Conservation (phyloP, 768 basidiomycete genomes). For the Termitomyces sp. region DNA sequence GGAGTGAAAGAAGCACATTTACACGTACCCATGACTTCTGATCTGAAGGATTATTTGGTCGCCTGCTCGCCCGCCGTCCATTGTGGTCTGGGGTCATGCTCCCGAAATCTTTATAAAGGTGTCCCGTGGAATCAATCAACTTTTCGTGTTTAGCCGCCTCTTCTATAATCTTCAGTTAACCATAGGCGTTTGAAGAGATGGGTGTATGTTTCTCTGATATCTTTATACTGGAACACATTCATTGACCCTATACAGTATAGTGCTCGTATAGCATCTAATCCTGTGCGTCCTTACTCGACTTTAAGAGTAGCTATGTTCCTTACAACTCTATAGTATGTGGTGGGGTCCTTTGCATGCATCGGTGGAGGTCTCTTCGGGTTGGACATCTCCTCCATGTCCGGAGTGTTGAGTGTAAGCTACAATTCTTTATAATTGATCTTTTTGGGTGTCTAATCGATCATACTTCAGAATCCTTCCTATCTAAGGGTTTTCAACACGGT, state of each 20-base stretch:
- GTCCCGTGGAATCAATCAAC: not conserved
- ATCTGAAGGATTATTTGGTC: not conserved
- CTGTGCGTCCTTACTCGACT: slow-evolving; percentile 26
- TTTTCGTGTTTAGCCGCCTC: not conserved
- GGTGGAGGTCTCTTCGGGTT: slow-evolving; percentile 76
- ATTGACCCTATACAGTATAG: slow-evolving; percentile 35
- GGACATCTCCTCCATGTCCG: slow-evolving; percentile 83
- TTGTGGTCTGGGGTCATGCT: not conserved
- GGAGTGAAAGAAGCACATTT: not conserved
- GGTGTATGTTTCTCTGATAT: slow-evolving; percentile 8
- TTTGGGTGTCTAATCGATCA: not conserved
- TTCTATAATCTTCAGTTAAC: not conserved
- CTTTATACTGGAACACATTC: not conserved
- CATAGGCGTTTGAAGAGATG: slow-evolving; percentile 10
- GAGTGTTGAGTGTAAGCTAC: slow-evolving; percentile 50
- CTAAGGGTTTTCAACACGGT: slow-evolving; percentile 31
- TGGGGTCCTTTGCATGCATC: slow-evolving; percentile 79
- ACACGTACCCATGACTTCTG: not conserved
- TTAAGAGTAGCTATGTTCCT: not conserved
- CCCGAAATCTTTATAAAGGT: slow-evolving; percentile 4
- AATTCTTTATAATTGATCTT: not conserved
- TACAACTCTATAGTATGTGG: slow-evolving; percentile 48
- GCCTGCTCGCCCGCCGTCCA: not conserved
- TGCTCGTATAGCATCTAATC: slow-evolving; percentile 51
- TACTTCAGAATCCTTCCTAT: slow-evolving; percentile 33